Conservation (phyloP, 129 eudicot species). For the Tagetes patula region DNA sequence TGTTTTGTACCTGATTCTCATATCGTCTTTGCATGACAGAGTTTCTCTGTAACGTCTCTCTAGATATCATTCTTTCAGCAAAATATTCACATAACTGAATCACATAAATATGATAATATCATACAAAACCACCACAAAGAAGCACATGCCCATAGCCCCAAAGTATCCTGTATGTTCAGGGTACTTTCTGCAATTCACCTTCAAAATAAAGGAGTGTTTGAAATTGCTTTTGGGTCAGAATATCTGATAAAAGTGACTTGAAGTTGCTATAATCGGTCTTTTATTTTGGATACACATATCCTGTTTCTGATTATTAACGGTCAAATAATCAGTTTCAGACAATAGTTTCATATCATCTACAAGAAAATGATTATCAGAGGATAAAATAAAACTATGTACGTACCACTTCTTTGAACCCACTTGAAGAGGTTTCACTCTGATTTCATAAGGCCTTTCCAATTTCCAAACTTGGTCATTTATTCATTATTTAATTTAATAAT, state of each 20-base stretch:
- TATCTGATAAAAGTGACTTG: background rate
- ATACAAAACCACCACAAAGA: conserved; percentile 12
- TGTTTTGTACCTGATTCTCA: conserved; percentile 43
- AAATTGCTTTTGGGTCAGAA: background rate
- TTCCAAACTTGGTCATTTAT: background rate
- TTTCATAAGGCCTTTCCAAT: background rate
- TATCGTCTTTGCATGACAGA: conserved; percentile 65
- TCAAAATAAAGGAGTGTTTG: conserved; percentile 10
- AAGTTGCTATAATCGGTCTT: background rate
- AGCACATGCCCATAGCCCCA: background rate
- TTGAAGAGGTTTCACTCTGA: background rate
- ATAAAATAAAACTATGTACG: no score
- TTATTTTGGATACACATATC: background rate
- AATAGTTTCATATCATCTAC: background rate
- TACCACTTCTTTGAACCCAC: no score
- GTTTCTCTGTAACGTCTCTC: conserved; percentile 67
- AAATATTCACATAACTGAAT: conserved; percentile 66
- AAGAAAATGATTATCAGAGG: background rate
- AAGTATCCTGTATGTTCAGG: no score
- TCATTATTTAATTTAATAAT: background rate
- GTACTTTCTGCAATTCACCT: conserved; percentile 5
- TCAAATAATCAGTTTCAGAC: background rate
- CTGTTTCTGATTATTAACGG: background rate
- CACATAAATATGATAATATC: conserved; percentile 16
- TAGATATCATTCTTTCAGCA: conserved; percentile 81